Base-by-base conservation (phyloP, 257 asterid genomes). In the Echium plantagineum region DNA sequence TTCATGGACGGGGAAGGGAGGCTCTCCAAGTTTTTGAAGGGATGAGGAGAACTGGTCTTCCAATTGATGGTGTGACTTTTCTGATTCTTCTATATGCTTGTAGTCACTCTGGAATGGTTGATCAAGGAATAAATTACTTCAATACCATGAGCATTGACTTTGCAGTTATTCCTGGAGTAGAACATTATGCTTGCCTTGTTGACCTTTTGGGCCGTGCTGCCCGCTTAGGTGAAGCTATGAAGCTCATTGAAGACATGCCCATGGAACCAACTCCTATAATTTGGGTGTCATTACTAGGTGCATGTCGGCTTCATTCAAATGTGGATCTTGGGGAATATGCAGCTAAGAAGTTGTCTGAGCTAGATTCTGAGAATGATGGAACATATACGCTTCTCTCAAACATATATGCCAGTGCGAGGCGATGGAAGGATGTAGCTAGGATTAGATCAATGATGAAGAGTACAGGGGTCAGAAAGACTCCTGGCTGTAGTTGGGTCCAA, bases 401-500 rank as follows among this genome's bases (percentile, higher is more conserved):
- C 74, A 72, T 90, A 63, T 87, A 90, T 35, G 97, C 96, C 21
- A 72, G 73, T 66, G 91, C 97, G 58, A 74, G 83, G 64, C 75
- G 85, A 28, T 90, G 97, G 97, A 87, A 87, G 69, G 97, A 90
- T 75, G 96, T 81, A 24, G 82, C 95, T 6, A 79, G 77, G 78
- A 71, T 81, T 32, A 83, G 97, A 57, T 60, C 73, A 63, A 58
- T 81, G 79, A 90, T 90, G 97, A 87, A 83, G 70, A 74, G 59
- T 21, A 62, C 85, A 2, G 97, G 96, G 24, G 81, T 90, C 52
- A 79, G 62, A 81, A 90, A 90, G 74, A 83, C 90, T 56, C 97
- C 97, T 15, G 97, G 97, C 7, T 87, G 89, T 71, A 90, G 97
- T 68, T 90, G 96, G 97, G 83, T 90, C 18, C 96, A 87, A 69